These are phyloP conservation scores for Hyphopichia khmerensis DNA, from an alignment of 1,139 yeast genomes.

Conservation along the genomic window DNA sequence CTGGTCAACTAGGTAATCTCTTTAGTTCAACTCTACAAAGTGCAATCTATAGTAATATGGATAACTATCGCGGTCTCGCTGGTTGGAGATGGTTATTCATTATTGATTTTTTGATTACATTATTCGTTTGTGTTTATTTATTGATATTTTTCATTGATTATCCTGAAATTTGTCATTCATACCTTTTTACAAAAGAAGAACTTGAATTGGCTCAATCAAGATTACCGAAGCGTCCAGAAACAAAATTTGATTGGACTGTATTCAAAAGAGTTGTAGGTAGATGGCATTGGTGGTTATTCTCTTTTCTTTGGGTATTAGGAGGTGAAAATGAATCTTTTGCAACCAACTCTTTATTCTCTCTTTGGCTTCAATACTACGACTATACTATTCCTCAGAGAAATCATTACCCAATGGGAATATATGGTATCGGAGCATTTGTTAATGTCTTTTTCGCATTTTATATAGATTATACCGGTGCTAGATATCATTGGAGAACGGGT, in stretches of 20 bases:
- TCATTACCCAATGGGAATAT: conserved; percentile 58
- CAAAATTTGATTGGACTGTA: conserved; percentile 43
- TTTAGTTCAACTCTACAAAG: conserved; percentile 39
- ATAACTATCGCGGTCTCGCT: conserved; percentile 26
- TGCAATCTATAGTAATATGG: conserved; percentile 33
- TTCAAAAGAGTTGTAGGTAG: conserved; percentile 47
- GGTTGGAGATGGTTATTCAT: conserved; percentile 45
- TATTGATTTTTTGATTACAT: conserved; percentile 34
- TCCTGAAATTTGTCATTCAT: conserved; percentile 37
- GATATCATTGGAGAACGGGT: conserved; percentile 51
- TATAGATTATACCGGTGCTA: conserved; percentile 49
- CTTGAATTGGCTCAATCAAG: conserved; percentile 35
- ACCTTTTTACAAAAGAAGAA: conserved; percentile 36
- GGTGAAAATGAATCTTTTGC: conserved; percentile 59
- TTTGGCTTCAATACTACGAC: conserved; percentile 45
- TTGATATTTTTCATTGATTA: conserved; percentile 46
- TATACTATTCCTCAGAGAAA: conserved; percentile 49
- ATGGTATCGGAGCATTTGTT: conserved; percentile 51
- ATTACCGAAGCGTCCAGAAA: conserved; percentile 34
- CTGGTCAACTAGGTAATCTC: conserved; percentile 55
- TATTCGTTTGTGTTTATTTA: conserved; percentile 55
- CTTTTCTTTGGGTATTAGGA: conserved; percentile 56
- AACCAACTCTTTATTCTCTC: conserved; percentile 51
- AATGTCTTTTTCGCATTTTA: conserved; percentile 48
- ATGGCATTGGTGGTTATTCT: conserved; percentile 62